These are phyloP conservation scores for Citrus australasica DNA, from an alignment of 345 rosid genomes.

Conservation along the genomic window DNA sequence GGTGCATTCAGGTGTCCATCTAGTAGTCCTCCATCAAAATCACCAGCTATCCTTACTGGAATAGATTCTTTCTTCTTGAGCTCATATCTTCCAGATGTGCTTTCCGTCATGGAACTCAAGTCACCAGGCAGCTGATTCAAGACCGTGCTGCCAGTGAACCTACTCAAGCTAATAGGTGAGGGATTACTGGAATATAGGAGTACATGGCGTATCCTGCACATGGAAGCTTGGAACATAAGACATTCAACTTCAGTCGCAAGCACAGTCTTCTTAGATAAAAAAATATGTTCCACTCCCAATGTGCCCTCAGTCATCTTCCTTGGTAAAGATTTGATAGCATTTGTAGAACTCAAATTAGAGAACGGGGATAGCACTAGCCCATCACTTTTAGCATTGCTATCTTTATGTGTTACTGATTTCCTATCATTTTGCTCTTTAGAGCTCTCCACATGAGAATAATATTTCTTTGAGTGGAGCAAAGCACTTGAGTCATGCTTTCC, in stretches of 20 bases:
- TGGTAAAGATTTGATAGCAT: conserved; percentile 44
- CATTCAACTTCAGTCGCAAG: conserved; percentile 90
- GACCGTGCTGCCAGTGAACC: conserved; percentile 53
- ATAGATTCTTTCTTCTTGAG: conserved; percentile 77
- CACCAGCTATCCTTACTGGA: conserved; percentile 93
- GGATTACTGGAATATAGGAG: conserved; percentile 45
- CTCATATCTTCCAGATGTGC: conserved; percentile 68
- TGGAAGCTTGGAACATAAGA: conserved; percentile 79
- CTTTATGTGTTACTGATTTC: conserved; percentile 35
- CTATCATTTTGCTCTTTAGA: conserved; percentile 46
- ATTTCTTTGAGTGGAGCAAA: conserved; percentile 39
- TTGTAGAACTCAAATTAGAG: conserved; percentile 51
- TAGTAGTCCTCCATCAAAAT: conserved; percentile 71
- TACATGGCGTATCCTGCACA: conserved; percentile 84
- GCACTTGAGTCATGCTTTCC: conserved; percentile 39
- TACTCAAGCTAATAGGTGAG: conserved; percentile 49
- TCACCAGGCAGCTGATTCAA: conserved; percentile 74
- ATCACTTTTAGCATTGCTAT: conserved; percentile 43
- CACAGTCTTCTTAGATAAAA: conserved; percentile 59
- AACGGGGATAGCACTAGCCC: conserved; percentile 45
- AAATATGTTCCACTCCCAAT: conserved; percentile 46
- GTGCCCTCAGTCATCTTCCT: conserved; percentile 49
- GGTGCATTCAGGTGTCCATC: conserved; percentile 85
- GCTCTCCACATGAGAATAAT: conserved; percentile 68
- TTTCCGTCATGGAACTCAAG: conserved; percentile 71